Base-by-base conservation (phyloP, 352 stramenopile genomes). In the Globisporangium ultimum region DNA sequence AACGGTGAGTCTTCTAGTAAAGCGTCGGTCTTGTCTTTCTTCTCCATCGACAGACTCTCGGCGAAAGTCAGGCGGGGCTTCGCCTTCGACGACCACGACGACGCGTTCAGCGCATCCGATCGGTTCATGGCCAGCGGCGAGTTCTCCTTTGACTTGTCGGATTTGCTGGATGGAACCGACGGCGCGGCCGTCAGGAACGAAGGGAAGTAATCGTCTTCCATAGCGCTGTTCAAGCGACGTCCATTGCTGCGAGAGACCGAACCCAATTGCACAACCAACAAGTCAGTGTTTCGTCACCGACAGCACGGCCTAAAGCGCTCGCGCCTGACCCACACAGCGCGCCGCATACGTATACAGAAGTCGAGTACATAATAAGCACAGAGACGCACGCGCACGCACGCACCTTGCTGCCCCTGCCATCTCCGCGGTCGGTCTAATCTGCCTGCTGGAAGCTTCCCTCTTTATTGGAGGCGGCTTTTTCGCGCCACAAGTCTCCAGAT, bases 121-220 rank as follows among this genome's bases (percentile, higher is more conserved):
- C 63, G 56, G 18, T 59, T 67, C 40, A 63, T 55, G 18, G 64
- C 24, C n/a, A 67, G 52, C 42, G 74, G 71, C 41, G 61, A 58
- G 60, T 69, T 89, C 48, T 88, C 74, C 56, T 87, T 81, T 47
- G 28, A 36, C 28, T 79, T 80, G 48, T 79, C 70, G 3, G 51
- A 40, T 4, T 77, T 54, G 74, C 83, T 70, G 36, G 53, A 50
- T 6, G 76, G 74, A 17, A 76, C 74, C 20, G 71, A 79, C 40
- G 81, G 75, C 12, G 70, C 21, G 6, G 78, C 77, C 3, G 82
- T 91, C 9, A 91, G 68, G 52, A 89, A 77, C 17, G 79, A 80
- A 38, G 82, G 82, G 50, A 91, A 91, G 67, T 86, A 91, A 48
- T 91, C 82, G 28, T 91, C 80, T 18, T 91, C 82, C 59, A 68